phyloP scores from a whole-genome alignment of 2,329 filamentous ascomycete genomes.

The Aschersonia sp. region DNA sequence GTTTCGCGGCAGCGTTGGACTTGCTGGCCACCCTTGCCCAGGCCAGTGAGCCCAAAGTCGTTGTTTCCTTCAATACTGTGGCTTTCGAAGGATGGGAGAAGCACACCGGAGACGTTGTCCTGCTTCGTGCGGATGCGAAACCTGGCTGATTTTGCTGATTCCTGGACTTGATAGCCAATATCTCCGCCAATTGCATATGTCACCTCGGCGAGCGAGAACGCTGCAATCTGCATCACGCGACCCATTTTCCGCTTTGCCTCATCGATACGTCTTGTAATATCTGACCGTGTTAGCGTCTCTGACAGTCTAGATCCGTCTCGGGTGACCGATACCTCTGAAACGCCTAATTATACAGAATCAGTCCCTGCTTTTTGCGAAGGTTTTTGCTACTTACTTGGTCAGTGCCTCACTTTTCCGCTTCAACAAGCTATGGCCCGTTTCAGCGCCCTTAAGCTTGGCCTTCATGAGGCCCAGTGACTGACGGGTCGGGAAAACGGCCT shows the following conservation, averaged over 20 bases:
- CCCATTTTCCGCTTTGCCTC: slow-evolving; percentile 99
- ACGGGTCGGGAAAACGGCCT: slow-evolving; percentile 93
- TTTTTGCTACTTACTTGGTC: slow-evolving; percentile 57
- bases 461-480: slow-evolving; percentile 97
- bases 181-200: slow-evolving; percentile 93
- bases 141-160: slow-evolving; percentile 82
- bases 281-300: slow-evolving; percentile 25
- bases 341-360: background rate
- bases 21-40: slow-evolving; percentile 95
- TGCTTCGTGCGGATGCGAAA: slow-evolving; percentile 92
- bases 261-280: slow-evolving; percentile 93
- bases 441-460: slow-evolving; percentile 86
- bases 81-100: slow-evolving; percentile 86
- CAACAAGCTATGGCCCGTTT: slow-evolving; percentile 82
- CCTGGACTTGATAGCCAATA: slow-evolving; percentile 93
- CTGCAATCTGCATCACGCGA: slow-evolving; percentile 95
- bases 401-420: slow-evolving; percentile 97
- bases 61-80: slow-evolving; percentile 80
- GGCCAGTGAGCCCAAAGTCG: slow-evolving; percentile 87
- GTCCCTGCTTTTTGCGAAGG: background rate
- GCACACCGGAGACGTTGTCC: slow-evolving; percentile 95
- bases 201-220: slow-evolving; percentile 93
- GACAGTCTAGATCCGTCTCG: background rate
- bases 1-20: slow-evolving; percentile 91
- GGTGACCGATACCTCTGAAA: slow-evolving; percentile 3